Conservation (phyloP, 768 basidiomycete genomes). For the Nidularia pulvinata region DNA sequence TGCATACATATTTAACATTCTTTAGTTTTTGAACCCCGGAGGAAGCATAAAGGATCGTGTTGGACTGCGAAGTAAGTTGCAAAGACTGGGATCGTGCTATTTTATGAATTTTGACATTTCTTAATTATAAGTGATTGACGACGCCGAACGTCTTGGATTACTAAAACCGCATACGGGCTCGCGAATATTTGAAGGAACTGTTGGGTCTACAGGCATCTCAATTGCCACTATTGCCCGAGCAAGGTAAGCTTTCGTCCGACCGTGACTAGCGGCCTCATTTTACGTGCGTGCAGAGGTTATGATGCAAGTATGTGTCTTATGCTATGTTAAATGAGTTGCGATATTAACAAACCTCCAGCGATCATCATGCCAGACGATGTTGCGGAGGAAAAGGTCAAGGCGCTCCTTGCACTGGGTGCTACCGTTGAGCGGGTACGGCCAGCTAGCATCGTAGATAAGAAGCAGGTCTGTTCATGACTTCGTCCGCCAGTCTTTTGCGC, state of each 20-base stretch:
- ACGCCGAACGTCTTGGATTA: constrained; percentile 84
- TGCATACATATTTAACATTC: not conserved
- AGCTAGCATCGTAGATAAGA: constrained; percentile 95
- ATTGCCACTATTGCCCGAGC: constrained; percentile 92
- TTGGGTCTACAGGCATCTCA: constrained; percentile 95
- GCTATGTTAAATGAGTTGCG: not conserved
- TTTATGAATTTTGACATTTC: not conserved
- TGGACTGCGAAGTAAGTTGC: constrained; percentile 79
- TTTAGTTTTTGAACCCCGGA: constrained; percentile 92
- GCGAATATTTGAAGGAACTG: constrained; percentile 96
- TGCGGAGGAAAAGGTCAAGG: constrained; percentile 88
- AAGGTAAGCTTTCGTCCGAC: constrained; percentile 44
- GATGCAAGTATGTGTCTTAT: constrained; percentile 63
- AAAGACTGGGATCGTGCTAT: not conserved
- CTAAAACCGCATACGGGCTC: constrained; percentile 87
- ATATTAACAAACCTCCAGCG: constrained; percentile 37
- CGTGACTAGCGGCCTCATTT: not conserved
- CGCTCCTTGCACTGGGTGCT: constrained; percentile 82
- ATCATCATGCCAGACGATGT: constrained; percentile 93
- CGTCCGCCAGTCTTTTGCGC: no score
- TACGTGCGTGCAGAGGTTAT: constrained; percentile 65
- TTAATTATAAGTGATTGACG: constrained; percentile 79
- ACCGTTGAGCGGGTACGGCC: constrained; percentile 90
- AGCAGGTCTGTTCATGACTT: constrained; percentile 56
- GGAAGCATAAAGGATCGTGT: constrained; percentile 98